A percentile compares a stretch with the other conserved stretches of the same genome.
Conservation (phyloP, 164 flowering plant genomes). For the Stephania cephalantha region DNA sequence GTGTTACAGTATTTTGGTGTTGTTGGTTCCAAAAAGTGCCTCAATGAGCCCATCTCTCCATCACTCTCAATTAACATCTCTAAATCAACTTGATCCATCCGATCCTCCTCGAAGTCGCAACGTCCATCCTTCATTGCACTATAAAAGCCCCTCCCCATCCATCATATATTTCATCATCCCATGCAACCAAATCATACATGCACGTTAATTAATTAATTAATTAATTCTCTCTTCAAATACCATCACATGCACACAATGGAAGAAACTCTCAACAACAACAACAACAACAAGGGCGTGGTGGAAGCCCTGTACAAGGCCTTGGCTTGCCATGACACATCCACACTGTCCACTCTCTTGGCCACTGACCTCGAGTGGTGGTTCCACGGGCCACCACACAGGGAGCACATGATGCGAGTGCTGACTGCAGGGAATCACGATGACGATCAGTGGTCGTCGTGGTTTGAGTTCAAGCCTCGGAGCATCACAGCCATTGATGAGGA, state of each 20-base stretch:
- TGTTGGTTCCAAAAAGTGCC: background rate
- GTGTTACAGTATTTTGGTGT: too few species aligned
- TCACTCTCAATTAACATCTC: background rate
- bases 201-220: too few species aligned
- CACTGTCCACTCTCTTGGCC: conserved; percentile 34
- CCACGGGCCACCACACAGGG: conserved; percentile 75
- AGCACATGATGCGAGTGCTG: conserved; percentile 76
- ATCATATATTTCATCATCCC: background rate
- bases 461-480: conserved; percentile 54
- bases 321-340: conserved; percentile 23
- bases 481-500: conserved; percentile 43
- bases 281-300: conserved; percentile 28
- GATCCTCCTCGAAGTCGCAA: conserved; percentile 9
- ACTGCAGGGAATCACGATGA: conserved; percentile 41
- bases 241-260: background rate
- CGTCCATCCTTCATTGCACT: background rate
- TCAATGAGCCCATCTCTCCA: background rate
- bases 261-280: conserved; percentile 5
- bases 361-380: conserved; percentile 84
- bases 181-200: background rate
- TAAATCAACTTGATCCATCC: conserved; percentile 7
- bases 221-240: too few species aligned
- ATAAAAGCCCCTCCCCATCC: background rate
- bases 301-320: conserved; percentile 45
- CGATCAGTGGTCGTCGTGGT: conserved; percentile 15